Evolutionary conservation across 352 stramenopile genomes (phyloP), one percentile per base, ranked within the genome.

Genomic region (Globisporangium cystogenes): DNA sequence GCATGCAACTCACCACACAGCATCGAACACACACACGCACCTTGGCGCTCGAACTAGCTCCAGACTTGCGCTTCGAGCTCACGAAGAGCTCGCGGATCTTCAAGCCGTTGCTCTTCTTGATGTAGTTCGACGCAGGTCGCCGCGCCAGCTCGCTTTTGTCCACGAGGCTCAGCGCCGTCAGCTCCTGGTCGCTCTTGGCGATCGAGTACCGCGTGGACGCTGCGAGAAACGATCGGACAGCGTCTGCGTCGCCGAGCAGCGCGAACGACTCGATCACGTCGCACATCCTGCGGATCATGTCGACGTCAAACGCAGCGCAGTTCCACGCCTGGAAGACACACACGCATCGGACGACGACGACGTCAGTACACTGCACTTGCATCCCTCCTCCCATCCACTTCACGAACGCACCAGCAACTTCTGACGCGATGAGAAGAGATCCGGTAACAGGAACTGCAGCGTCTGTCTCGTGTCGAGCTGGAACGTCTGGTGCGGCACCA

Each of bases 401-500:
- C 39, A 1, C 53, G 14, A 23, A 46, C 74, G 43, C 74, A 94
- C 83, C 76, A 92, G 57, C 7, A 88, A 56, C 33, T 88, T 89
- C 21, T 79, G 74, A 11, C 82, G 77, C 51, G 82, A 86, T 14
- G 68, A 70, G 46, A 95, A 84, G 11, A 90, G 47, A 8, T 65
- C 74, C 49, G 84, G 82, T 20, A 82, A 59, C 11, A 84, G 46
- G 55, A 90, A 91, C n/a, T 91, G 77, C 3, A 90, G 54, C 12
- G 91, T 44, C 39, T 66, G 66, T 36, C 79, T 74, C 24, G 51
- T 61, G 27, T 88, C 76, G 15, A 83, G 40, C 4, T 68, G 53
- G 26, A 72, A 67, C 26, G 61, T 52, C 20, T 62, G 33, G n/a
- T 65, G 54, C 36, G 60, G 73, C 15, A 93, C 42, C 12, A 93